Evolutionary conservation across 2,329 filamentous ascomycete genomes (phyloP).

Genomic region (Cryphonectria nitschkei): DNA sequence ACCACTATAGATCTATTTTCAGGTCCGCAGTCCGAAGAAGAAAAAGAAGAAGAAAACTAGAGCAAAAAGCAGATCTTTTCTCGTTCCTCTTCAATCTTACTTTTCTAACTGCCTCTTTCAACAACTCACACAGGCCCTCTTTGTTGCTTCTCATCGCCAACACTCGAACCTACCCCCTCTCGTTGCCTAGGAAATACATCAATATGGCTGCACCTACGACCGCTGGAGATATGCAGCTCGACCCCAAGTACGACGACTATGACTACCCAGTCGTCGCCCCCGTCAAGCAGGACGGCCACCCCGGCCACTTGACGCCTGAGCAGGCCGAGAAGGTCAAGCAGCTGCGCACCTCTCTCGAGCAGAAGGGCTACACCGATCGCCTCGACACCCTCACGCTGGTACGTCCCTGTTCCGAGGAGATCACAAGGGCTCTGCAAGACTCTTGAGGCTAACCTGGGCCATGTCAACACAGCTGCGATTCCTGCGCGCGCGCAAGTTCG

Average conservation of each 20-base stretch:
- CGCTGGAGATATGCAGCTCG: constrained; percentile 57
- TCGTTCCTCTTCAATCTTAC: neutral
- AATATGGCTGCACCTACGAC: constrained; percentile 34
- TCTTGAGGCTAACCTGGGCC: constrained; percentile 23
- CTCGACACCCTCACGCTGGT: constrained; percentile 93
- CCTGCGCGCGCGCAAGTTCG: constrained; percentile 92
- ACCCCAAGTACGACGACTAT: constrained; percentile 95
- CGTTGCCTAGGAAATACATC: constrained; percentile 11
- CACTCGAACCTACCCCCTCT: neutral
- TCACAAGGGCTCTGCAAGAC: neutral
- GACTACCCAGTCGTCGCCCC: constrained; percentile 85
- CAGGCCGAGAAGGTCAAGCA: constrained; percentile 91
- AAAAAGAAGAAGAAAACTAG: constrained; percentile 9
- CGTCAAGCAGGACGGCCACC: constrained; percentile 73
- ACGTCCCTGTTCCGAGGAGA: constrained; percentile 39
- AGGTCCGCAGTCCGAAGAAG: neutral
- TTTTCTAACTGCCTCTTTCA: neutral
- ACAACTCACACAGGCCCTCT: neutral
- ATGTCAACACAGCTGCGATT: constrained; percentile 70
- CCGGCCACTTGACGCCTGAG: constrained; percentile 81
- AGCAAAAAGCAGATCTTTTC: constrained; percentile 2
- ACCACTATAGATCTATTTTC: constrained; percentile 15
- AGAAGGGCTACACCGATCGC: constrained; percentile 77
- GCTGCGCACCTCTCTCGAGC: constrained; percentile 82
- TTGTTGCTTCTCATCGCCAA: constrained; percentile 18